Base-by-base conservation (phyloP, 345 rosid genomes). In the Clarkia xantiana region DNA sequence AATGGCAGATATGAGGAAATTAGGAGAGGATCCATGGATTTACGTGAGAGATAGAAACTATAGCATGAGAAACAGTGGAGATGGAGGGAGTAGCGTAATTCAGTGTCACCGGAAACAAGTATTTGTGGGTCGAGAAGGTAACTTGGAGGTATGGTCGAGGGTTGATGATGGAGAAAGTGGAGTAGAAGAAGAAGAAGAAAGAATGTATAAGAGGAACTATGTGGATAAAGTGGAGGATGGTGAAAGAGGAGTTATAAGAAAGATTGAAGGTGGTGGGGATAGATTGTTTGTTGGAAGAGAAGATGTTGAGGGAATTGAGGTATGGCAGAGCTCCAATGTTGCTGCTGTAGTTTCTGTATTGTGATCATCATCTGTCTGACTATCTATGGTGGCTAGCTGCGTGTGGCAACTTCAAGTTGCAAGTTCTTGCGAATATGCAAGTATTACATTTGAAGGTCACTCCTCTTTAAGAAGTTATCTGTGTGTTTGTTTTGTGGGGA, bases 141-240 rank as follows among this genome's bases (percentile, higher is more conserved):
- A 63, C 1, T 53, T 90, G 18, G 96, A 90, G 73, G 97, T 83
- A 2, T 90, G 97, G 97, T 86, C 97, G 0, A 62, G 70, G 20
- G 66, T 71, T 25, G 59, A 44, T 1, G 76, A 57, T 29, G 60
- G 57, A 13, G 63, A 17, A 6, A 9, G 17, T 44, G 55, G 57
- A 59, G 40, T 6, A n/a, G 67, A 38, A 12, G 65, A 49, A 3
- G 45, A 52, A 14, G 52, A 45, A n/a, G 60, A 61, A 3, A 67
- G 54, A 6, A 23, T 51, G 57, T 76, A 70, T 9, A 77, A 79
- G 60, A 79, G 82, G 73, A 90, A 83, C 70, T 83, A 60, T 58
- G 83, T 90, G 59, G 86, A 82, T 59, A 86, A 75, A 51, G 70
- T 44, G 58, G 82, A 68, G 58, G 89, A 81, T 62, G 55, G 75